Base-by-base conservation (phyloP, 2,329 filamentous ascomycete species). In the Penicillium vulpinum region DNA sequence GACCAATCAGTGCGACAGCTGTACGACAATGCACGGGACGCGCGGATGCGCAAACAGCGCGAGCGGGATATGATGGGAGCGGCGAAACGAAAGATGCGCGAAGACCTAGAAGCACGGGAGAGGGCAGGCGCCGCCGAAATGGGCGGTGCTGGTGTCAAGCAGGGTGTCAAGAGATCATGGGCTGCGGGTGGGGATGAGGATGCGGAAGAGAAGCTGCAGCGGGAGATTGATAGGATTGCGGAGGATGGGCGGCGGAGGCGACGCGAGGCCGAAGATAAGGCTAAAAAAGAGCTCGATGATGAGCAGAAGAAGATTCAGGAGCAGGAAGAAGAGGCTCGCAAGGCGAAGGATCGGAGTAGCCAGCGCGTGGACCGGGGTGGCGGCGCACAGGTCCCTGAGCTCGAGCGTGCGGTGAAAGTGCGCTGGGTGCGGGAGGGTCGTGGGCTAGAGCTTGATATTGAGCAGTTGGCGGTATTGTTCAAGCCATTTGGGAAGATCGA, bases 51-150 rank as follows among this genome's bases (percentile, higher is more conserved):
- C 70, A 88, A 88, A 69, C 84, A 85, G 72, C 81, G 85, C 69
- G 86, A 92, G 74, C 83, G 88, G 67, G 87, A 89, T 50, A 81
- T 88, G 59, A 88, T 96, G 76, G 87, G 90, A 66, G 85, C 86
- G 46, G 84, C 87, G 73, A 81, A 89, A 65, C 81, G 89, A 70
- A 83, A 85, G 64, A 89, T 96, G 83, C 89, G 90, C 62, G 91
- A 96, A 69, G 92, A 97, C 69, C 78, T 97, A 49, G 92, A 96
- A 76, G 83, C 85, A 26, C 80, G 89, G 21, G 93, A 96, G 74
- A 79, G 83, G 21, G 79, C 78, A 16, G 79, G 76, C 0, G 69
- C 67, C 29, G 65, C 77, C n/a, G 72, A 74, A 10, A 52, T 49
- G 41, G 53, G 55, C 43, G 21, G 62, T 2, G 76, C 75, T 33